Conservation (phyloP, 2,329 filamentous ascomycete genomes). For the Hysterium pulicare region DNA sequence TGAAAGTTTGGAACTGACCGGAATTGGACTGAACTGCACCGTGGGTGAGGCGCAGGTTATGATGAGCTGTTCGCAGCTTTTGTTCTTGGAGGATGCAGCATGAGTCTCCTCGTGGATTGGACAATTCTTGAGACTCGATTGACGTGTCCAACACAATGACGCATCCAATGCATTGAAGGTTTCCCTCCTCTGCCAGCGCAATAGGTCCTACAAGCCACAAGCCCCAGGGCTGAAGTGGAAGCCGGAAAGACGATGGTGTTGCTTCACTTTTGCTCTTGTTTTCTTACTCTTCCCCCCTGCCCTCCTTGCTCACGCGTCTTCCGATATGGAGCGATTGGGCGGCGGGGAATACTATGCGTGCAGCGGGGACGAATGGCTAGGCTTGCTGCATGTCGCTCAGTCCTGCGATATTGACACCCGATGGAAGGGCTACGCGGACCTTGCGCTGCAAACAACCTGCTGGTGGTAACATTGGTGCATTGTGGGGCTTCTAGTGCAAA, state of each 20-base stretch:
- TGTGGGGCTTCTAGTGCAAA: background rate
- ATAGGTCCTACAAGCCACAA: background rate
- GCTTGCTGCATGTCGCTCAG: constrained; percentile 1
- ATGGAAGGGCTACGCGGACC: background rate
- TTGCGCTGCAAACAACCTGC: background rate
- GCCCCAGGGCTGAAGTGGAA: background rate
- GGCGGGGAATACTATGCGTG: background rate
- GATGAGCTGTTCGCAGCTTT: background rate
- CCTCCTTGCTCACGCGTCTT: background rate
- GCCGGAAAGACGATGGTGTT: background rate
- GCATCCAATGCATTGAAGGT: background rate
- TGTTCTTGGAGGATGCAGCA: background rate
- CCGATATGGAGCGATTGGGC: constrained; percentile 2
- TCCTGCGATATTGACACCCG: background rate
- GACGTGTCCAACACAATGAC: background rate
- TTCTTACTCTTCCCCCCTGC: background rate
- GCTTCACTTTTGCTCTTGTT: background rate
- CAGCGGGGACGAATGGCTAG: background rate
- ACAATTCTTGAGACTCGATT: background rate
- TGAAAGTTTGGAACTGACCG: background rate
- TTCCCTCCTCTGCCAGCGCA: too few species aligned
- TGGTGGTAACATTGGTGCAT: background rate
- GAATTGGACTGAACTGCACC: too few species aligned
- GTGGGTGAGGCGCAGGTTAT: background rate
- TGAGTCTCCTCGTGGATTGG: background rate